phyloP scores from a whole-genome alignment of 148 eudicot genomes.

The Vaccinium vitisidaea region DNA sequence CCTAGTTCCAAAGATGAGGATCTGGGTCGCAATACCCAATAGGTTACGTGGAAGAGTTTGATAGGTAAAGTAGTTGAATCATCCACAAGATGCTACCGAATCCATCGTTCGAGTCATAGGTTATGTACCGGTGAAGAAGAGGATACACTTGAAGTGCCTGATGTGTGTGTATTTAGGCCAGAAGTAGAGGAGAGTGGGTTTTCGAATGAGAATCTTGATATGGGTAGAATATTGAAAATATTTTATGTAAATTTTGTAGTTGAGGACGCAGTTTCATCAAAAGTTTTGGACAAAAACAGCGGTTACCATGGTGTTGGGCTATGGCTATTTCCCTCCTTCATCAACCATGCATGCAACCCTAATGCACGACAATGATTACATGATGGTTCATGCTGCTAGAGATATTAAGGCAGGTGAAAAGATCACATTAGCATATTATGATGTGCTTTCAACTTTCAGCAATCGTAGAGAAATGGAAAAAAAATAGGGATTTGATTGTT shows the following conservation, averaged over 20 bases:
- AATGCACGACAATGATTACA: constrained; percentile 66
- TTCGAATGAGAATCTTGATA: constrained; percentile 27
- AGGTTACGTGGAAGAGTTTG: constrained; percentile 84
- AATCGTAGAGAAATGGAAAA: constrained; percentile 60
- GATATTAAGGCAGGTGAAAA: constrained; percentile 81
- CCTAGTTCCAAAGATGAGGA: constrained; percentile 36
- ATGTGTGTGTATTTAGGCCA: constrained; percentile 51
- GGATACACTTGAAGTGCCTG: constrained; percentile 52
- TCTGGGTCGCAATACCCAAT: constrained; percentile 50
- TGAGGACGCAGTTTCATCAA: constrained; percentile 64
- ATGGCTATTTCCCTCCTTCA: constrained; percentile 72
- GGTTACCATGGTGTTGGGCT: constrained; percentile 77
- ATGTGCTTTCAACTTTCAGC: constrained; percentile 47
- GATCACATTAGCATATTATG: constrained; percentile 75
- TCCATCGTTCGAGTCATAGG: constrained; percentile 41
- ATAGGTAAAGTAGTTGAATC: constrained; percentile 58
- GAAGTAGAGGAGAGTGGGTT: constrained; percentile 26
- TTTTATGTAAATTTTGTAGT: constrained; percentile 82
- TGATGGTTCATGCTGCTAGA: constrained; percentile 62
- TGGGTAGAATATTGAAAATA: constrained; percentile 45
- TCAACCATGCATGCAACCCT: constrained; percentile 85
- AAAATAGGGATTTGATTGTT: constrained; percentile 58
- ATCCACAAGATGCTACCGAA: constrained; percentile 41
- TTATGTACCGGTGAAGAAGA: constrained; percentile 68
- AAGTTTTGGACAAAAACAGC: constrained; percentile 62